Conservation (phyloP, 805 yeast species). For the Wickerhamiella dianesei region DNA sequence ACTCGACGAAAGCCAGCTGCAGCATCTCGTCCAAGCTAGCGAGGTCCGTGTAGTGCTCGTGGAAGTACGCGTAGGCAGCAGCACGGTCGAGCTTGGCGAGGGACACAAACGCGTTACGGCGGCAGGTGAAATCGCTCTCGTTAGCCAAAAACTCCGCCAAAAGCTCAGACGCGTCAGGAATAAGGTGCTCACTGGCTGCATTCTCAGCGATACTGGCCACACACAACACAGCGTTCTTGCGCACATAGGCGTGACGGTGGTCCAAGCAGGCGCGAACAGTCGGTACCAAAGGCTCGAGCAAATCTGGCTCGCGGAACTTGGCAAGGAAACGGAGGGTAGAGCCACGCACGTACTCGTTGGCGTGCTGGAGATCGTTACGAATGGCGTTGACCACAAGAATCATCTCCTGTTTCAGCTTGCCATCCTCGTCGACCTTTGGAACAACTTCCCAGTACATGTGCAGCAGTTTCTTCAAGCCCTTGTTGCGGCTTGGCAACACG, state of each 20-base stretch:
- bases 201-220: constrained; percentile 68
- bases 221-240: constrained; percentile 93
- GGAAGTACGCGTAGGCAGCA: constrained; percentile 69
- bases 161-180: constrained; percentile 92
- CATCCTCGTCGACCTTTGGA: constrained; percentile 75
- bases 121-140: constrained; percentile 88
- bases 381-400: constrained; percentile 95
- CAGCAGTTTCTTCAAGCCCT: constrained; percentile 79
- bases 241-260: constrained; percentile 94
- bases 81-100: constrained; percentile 72
- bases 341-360: constrained; percentile 94
- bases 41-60: constrained; percentile 47
- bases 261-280: constrained; percentile 81
- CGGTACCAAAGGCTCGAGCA: constrained; percentile 90
- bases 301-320: constrained; percentile 82
- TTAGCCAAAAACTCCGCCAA: constrained; percentile 55
- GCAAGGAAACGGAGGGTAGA: constrained; percentile 84
- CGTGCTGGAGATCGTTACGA: constrained; percentile 94
- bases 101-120: constrained; percentile 87
- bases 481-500: constrained; percentile 90
- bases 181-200: constrained; percentile 52
- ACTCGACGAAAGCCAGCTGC: constrained; percentile 83
- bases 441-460: constrained; percentile 98
- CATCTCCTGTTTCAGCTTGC: constrained; percentile 95
- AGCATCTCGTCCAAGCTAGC: constrained; percentile 64